Evolutionary conservation across 768 basidiomycete species (phyloP).

Genomic region (Suillus paluster): DNA sequence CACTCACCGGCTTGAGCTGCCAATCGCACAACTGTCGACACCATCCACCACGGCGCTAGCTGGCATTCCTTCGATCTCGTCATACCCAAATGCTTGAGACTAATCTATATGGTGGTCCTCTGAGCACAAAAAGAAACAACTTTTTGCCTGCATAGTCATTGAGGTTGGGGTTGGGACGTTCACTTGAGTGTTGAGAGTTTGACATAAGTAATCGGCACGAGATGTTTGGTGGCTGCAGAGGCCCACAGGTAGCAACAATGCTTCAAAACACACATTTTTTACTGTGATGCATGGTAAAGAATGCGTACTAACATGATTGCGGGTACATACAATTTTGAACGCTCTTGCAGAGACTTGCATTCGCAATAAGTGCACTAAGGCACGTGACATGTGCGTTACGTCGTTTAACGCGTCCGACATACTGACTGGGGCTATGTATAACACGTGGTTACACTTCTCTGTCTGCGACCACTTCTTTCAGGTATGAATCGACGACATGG

Average conservation of each 20-base stretch:
- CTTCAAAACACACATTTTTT: background rate
- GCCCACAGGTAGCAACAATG: background rate
- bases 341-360: too few species aligned
- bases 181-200: background rate
- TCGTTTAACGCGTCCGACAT: background rate
- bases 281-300: background rate
- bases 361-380: too few species aligned
- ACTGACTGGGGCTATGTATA: background rate
- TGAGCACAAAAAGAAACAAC: background rate
- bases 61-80: background rate
- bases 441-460: background rate
- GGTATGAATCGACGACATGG: constrained; percentile 21
- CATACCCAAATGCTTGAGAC: background rate
- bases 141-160: background rate
- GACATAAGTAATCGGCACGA: background rate
- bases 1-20: background rate
- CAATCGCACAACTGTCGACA: background rate
- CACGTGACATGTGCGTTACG: background rate
- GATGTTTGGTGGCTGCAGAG: background rate
- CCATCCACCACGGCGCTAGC: too few species aligned
- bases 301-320: background rate
- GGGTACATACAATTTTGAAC: too few species aligned
- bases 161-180: background rate
- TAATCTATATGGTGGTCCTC: background rate
- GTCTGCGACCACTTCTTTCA: background rate